phyloP scores from a whole-genome alignment of 768 basidiomycete species.

The Termitomyces titanicus region DNA sequence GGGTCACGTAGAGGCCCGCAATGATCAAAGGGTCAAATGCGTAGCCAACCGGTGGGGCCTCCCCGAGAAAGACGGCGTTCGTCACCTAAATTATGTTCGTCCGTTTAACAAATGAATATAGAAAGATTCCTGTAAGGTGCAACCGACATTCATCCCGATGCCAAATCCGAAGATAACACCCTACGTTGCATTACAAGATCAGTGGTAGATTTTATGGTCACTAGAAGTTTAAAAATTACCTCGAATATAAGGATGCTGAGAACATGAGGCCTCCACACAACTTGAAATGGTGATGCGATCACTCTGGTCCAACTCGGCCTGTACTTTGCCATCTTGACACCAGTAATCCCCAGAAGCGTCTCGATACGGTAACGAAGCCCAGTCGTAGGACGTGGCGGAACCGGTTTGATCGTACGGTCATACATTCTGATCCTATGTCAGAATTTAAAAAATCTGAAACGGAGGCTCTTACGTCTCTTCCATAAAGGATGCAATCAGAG shows the following conservation, averaged over 20 bases:
- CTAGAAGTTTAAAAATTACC: slow-evolving; percentile 23
- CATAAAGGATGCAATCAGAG: slow-evolving; percentile 55
- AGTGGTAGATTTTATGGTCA: background rate
- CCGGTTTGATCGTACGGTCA: slow-evolving; percentile 52
- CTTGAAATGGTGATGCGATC: slow-evolving; percentile 40
- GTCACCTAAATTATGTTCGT: slow-evolving; percentile 46
- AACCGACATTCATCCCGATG: slow-evolving; percentile 56
- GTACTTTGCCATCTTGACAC: slow-evolving; percentile 53
- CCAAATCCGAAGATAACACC: slow-evolving; percentile 60
- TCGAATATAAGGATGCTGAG: slow-evolving; percentile 50
- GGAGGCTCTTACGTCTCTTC: slow-evolving; percentile 55
- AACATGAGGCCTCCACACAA: slow-evolving; percentile 64
- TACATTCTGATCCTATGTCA: slow-evolving; percentile 43
- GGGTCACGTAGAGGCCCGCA: slow-evolving; percentile 52
- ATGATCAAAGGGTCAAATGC: slow-evolving; percentile 47
- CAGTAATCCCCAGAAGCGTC: slow-evolving; percentile 62
- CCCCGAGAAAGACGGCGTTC: slow-evolving; percentile 60
- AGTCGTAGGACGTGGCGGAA: slow-evolving; percentile 37
- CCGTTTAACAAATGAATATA: background rate
- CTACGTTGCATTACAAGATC: slow-evolving; percentile 16
- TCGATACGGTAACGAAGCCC: slow-evolving; percentile 51
- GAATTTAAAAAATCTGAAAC: background rate
- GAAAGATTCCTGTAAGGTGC: background rate
- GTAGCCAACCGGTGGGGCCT: slow-evolving; percentile 51
- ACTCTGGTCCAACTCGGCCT: slow-evolving; percentile 47